Percentiles rank a stretch among this genome's conserved stretches.
Conservation (phyloP, 2,329 filamentous ascomycete genomes). For the Penicillium hesseltinei region DNA sequence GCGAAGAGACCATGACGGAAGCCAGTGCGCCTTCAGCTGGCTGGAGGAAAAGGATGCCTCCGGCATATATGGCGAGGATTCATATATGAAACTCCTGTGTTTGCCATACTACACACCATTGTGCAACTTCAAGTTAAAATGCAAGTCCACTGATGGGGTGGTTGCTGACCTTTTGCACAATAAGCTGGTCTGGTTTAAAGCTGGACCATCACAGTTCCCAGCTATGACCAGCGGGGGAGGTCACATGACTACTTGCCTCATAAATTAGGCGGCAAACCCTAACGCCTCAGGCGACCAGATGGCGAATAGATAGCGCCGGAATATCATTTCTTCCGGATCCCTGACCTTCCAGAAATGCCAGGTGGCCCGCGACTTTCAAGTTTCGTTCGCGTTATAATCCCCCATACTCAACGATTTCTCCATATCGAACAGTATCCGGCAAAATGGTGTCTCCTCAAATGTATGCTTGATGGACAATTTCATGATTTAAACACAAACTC, state of each 20-base stretch:
- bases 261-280: not conserved
- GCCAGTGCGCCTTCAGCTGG: not conserved
- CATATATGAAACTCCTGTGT: not conserved
- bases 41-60: not conserved
- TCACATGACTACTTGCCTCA: not conserved
- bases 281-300: not conserved
- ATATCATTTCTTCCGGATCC: conserved; percentile 12
- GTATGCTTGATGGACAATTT: conserved; percentile 45
- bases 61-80: not conserved
- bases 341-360: conserved; percentile 19
- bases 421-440: conserved; percentile 25
- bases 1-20: not conserved
- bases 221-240: not conserved
- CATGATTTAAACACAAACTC: not conserved
- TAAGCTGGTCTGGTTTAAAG: conserved; percentile 10
- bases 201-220: conserved; percentile 4
- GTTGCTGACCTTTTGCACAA: conserved; percentile 7
- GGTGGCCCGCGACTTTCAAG: conserved; percentile 17
- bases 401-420: conserved; percentile 12
- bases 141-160: not conserved
- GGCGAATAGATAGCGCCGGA: not conserved
- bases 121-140: not conserved
- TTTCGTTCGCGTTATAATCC: conserved; percentile 11
- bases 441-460: conserved; percentile 68
- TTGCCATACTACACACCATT: not conserved